phyloP scores from a whole-genome alignment of 495 filamentous ascomycete genomes.

The Hapsidospora chrysogenum region DNA sequence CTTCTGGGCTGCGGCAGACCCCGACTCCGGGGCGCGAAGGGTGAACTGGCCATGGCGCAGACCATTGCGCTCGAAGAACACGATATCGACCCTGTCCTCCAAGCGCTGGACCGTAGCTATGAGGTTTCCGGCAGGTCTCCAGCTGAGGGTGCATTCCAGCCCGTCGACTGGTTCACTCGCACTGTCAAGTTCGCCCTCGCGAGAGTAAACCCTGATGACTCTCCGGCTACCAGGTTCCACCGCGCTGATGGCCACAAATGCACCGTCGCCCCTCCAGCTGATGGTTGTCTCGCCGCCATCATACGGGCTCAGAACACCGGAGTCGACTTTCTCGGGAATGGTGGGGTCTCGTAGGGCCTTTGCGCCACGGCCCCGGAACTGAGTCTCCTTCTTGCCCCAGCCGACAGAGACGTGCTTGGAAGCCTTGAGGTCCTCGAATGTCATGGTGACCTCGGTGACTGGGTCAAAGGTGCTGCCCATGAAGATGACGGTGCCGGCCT shows the following conservation, averaged over 20 bases:
- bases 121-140: constrained; percentile 80
- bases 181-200: constrained; percentile 79
- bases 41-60: constrained; percentile 85
- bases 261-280: constrained; percentile 89
- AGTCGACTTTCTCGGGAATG: constrained; percentile 82
- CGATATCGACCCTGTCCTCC: constrained; percentile 54
- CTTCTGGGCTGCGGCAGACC: constrained; percentile 22
- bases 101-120: constrained; percentile 69
- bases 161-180: constrained; percentile 88
- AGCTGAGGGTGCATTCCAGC: constrained; percentile 72
- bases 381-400: constrained; percentile 96
- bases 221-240: constrained; percentile 50
- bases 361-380: constrained; percentile 88
- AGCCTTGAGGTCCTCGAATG: constrained; percentile 58
- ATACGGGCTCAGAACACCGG: constrained; percentile 51
- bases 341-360: constrained; percentile 85
- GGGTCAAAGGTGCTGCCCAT: constrained; percentile 89
- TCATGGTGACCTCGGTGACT: constrained; percentile 53
- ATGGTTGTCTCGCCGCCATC: constrained; percentile 59
- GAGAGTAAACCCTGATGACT: constrained; percentile 71
- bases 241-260: constrained; percentile 73
- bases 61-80: constrained; percentile 95
- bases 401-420: constrained; percentile 96
- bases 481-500: constrained; percentile 63
- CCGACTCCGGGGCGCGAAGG: constrained; percentile 42